Base-by-base conservation (phyloP, 495 filamentous ascomycete genomes). In the Aspergillus nidulans region DNA sequence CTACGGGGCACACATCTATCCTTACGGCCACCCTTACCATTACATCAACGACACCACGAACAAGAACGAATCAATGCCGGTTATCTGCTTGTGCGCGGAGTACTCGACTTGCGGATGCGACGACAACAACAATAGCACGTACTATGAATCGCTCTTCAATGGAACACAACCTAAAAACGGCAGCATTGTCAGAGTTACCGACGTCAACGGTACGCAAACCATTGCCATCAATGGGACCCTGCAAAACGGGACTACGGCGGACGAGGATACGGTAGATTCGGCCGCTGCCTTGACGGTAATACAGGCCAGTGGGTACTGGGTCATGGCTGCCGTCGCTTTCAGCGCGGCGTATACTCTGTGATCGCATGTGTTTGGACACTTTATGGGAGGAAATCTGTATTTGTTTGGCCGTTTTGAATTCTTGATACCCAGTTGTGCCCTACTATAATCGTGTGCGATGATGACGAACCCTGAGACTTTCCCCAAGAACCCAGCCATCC, bases 161-260 rank as follows among this genome's bases (percentile, higher is more conserved):
- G 90, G 89, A 9, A 85, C 90, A 60, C 83, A 86, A 51, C 76
- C 72, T 1, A 68, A 83, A 49, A 88, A 95, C 69, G 76, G 80
- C 34, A 81, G 74, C n/a, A 60, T 87, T 4, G 78, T 88, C 26
- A 77, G 60, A 19, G 79, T 95, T 15, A 78, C 78, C 0, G 54
- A 63, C 9, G 82, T 90, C 23, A 92, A 96, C 62, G 89, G 87
- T 21, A 94, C 84, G 0, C 50, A 73, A 45, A 91, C 82, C 16
- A 81, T 97, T 55, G 74, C 90, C 49, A 76, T 97, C 68, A 94
- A 95, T 59, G 94, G 94, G 10, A 91, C 90, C 0, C 69, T 97
- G 42, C 83, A 87, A 18, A 94, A 94, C 62, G 91, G 88, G 23
- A 96, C 92, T 1, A 91, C 89, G 0, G 79, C 81, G 4, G 65